These are phyloP conservation scores for Vachellia collinsii DNA, from an alignment of 306 rosid species.

Conservation along the genomic window DNA sequence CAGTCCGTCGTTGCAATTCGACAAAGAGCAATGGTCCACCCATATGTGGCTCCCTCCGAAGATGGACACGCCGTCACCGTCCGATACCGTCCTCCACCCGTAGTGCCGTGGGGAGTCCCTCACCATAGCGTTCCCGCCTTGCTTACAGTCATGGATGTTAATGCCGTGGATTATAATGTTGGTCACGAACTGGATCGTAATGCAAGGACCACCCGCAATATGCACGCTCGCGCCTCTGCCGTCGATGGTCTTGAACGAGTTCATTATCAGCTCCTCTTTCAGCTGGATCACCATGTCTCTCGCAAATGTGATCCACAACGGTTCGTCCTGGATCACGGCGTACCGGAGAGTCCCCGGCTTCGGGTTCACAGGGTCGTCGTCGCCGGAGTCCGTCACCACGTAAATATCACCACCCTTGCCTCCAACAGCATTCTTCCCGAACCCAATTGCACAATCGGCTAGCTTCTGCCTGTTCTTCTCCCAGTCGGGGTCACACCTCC, in stretches of 20 bases:
- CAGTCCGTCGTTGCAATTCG: constrained; percentile 82
- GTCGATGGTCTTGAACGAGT: constrained; percentile 90
- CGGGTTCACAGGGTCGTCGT: constrained; percentile 66
- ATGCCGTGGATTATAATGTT: constrained; percentile 87
- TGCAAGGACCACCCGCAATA: constrained; percentile 97
- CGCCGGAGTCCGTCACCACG: constrained; percentile 77
- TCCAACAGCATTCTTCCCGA: constrained; percentile 86
- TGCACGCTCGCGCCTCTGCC: constrained; percentile 95
- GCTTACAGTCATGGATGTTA: constrained; percentile 83
- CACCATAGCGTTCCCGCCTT: constrained; percentile 89
- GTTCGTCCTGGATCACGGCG: constrained; percentile 90
- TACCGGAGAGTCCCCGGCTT: constrained; percentile 90
- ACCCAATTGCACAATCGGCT: constrained; percentile 96
- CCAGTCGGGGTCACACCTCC: constrained; percentile 94
- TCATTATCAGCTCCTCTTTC: constrained; percentile 92
- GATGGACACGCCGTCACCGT: constrained; percentile 95
- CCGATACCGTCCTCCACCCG: constrained; percentile 91
- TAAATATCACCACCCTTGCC: constrained; percentile 78
- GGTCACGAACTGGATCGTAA: constrained; percentile 81
- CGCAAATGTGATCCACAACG: constrained; percentile 85
- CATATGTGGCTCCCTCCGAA: constrained; percentile 93
- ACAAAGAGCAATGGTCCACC: constrained; percentile 93
- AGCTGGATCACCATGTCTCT: constrained; percentile 87
- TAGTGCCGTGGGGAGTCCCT: constrained; percentile 76
- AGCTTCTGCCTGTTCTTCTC: constrained; percentile 78